phyloP scores from a whole-genome alignment of 176 grass and related monocot genomes.

The bread wheat (Triticum aestivum) region DNA sequence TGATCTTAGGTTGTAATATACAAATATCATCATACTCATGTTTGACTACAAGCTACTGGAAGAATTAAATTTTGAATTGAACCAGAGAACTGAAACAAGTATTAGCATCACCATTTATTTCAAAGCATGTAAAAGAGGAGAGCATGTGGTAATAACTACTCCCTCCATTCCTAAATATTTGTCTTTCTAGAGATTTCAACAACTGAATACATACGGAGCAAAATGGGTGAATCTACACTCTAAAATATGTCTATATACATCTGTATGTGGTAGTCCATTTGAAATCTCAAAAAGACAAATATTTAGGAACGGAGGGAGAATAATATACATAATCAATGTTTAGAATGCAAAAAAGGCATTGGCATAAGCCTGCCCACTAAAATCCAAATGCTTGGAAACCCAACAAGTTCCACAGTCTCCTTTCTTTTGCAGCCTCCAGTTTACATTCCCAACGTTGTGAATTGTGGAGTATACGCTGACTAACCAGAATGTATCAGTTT shows the following conservation, averaged over 20 bases:
- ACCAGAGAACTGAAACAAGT: neutral
- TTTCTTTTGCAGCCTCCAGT: conserved; percentile 14
- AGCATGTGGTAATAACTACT: neutral
- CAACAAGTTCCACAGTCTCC: neutral
- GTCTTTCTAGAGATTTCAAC: too few relatives aligned
- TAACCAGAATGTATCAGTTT: neutral
- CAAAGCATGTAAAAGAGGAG: conserved; percentile 1
- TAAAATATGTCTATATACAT: too few relatives aligned
- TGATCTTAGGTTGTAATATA: neutral
- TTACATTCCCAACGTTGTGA: neutral
- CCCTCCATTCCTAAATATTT: too few relatives aligned
- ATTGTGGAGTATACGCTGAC: neutral
- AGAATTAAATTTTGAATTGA: neutral
- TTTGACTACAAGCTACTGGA: conserved; percentile 21
- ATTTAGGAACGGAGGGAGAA: too few relatives aligned
- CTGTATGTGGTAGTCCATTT: too few relatives aligned
- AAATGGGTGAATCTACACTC: too few relatives aligned
- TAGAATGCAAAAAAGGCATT: neutral
- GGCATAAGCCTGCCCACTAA: neutral
- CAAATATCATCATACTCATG: neutral
- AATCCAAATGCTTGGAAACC: neutral
- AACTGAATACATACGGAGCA: too few relatives aligned
- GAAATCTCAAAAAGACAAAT: too few relatives aligned
- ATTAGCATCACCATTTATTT: conserved; percentile 8
- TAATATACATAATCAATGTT: neutral